Evolutionary conservation across 225 moss, liverwort and hornwort genomes (phyloP), one percentile per base, ranked within the genome.

Genomic region (Marchantia paleacea): DNA sequence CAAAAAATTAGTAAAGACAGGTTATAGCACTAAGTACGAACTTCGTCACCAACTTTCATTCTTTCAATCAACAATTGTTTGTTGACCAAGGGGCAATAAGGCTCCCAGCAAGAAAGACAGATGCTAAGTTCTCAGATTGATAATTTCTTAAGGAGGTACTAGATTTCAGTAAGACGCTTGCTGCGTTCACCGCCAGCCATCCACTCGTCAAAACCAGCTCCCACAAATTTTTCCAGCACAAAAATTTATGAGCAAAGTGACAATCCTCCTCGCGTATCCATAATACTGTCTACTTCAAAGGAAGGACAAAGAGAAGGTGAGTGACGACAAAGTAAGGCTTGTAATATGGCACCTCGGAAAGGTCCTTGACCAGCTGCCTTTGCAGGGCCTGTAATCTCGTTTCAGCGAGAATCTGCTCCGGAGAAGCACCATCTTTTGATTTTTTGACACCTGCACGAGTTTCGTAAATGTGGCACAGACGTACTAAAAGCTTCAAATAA

Each of bases 401-500:
- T 83, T 99, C 97, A 67, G 95, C 95, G 72, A 95, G 25, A 78
- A 99, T 92, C 82, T 99, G 97, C 85, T 99, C 97, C 67, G 97
- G 97, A 51, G 95, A 93, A 65, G 97, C 97, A 76, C 95, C 97
- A 85, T 99, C 93, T 86, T 94, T 99, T 72, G 97, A 89, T 85
- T 94, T 95, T 81, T 99, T 99, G 57, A 95, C 92, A 65, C 97
- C 97, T 18, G 93, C 92, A 77, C 95, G 84, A 25, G 95, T 99
- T 67, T 95, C 89, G 75, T 99, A 99, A 53, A 96, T 91, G 86
- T 94, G 92, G 83, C 96, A 94, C 82, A 96, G 86, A 48, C 91
- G 89, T 74, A 96, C 92, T 72, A 96, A 82, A 69, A 96, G 85
- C 85, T 96, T 96, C 85, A 96, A 86, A 75, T 96, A 96, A 78